Base-by-base conservation (phyloP, 176 grass and related monocot genomes). In the Microstegium vimineum region DNA sequence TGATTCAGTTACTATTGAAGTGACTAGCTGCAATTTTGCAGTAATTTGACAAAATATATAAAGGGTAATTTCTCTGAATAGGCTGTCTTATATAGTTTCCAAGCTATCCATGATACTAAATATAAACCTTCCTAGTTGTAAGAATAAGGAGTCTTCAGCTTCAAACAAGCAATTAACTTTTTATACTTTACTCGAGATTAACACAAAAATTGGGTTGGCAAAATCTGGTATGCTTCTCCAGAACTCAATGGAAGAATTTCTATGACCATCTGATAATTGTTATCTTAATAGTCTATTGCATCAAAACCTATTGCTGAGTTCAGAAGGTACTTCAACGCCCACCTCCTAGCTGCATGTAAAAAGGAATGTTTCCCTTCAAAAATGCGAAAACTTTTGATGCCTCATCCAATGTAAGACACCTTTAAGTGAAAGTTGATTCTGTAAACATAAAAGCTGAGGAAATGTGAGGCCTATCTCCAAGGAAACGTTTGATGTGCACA, bases 401-500 rank as follows among this genome's bases (percentile, higher is more conserved):
- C 45, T 74, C 78, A 56, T 80, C 84, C 49, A 69, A 59, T 5
- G 11, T 51, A 68, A 31, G 31, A 49, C 75, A 69, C 37, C 54
- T 69, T 80, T 75, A 75, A 75, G 13, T 74, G 69, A 40, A 69
- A 80, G 49, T 25, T 84, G 69, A 61, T 72, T 89, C 38, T 81
- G 15, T 77, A 71, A 85, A 76, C 54, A 77, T 65, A 16, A 77
- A 85, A 72, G 63, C 71, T 52, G 10, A 81, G 25, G 71, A 26
- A 85, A 66, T 71, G 71, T 25, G 87, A 77, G 72, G 61, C 27
- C 5, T 71, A 62, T 81, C 20, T 81, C 27, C 14, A 82, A 59
- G 54, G 43, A 82, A 76, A 34, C 28, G n/a, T 90, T 81, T 84
- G 16, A 76, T 62, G 46, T 77, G 76, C 65, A 84, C 76, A 87